Conservation (phyloP, 2,329 filamentous ascomycete genomes). For the Cordyceps javanica region DNA sequence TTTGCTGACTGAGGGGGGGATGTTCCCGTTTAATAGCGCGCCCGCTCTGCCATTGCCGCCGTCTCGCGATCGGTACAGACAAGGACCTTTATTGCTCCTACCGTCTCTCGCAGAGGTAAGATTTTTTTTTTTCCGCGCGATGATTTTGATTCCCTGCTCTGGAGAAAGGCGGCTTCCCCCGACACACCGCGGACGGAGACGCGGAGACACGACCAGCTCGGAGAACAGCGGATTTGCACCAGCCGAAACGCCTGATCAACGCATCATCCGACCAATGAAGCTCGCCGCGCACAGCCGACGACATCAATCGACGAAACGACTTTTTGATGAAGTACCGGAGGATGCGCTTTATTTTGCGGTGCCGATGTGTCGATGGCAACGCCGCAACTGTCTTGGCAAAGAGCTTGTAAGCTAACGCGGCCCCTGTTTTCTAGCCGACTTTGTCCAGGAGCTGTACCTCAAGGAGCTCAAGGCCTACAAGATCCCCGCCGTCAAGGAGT, state of each 20-base stretch:
- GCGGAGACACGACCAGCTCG: constrained; percentile 1
- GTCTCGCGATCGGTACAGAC: constrained; percentile 44
- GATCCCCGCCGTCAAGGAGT: constrained; percentile 71
- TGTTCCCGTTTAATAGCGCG: constrained; percentile 36
- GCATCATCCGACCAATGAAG: not conserved
- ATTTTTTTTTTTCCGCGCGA: not conserved
- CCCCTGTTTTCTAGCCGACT: constrained; percentile 63
- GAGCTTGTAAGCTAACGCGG: constrained; percentile 3
- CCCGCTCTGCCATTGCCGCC: constrained; percentile 43
- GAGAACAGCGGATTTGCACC: constrained; percentile 8
- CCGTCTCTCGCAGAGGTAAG: constrained; percentile 57
- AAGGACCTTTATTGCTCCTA: constrained; percentile 55
- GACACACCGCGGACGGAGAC: not conserved
- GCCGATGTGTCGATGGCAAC: too few species aligned
- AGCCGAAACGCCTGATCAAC: not conserved
- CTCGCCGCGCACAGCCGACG: not conserved
- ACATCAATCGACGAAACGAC: constrained; percentile 1
- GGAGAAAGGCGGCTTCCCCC: too few species aligned
- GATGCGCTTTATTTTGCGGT: not conserved
- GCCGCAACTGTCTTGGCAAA: too few species aligned
- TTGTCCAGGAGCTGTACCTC: constrained; percentile 97
- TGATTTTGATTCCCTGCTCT: not conserved
- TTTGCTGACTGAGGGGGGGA: constrained; percentile 24
- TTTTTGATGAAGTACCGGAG: not conserved
- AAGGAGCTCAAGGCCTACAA: constrained; percentile 96